phyloP scores from a whole-genome alignment of 352 stramenopile genomes.

The Phytopythium boreale region DNA sequence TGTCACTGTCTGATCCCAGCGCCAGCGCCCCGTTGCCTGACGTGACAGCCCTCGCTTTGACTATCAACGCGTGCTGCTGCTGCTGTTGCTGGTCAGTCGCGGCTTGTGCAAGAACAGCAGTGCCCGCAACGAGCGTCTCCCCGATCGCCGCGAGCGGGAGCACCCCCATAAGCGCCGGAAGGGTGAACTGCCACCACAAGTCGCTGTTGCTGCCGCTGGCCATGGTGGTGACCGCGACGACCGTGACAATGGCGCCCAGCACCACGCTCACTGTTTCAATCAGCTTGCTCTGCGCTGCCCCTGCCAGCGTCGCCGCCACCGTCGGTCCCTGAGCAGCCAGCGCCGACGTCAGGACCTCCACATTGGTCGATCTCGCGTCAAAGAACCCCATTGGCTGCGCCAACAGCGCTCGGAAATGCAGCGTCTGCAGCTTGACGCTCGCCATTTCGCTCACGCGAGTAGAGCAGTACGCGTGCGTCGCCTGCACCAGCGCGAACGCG shows the following conservation, averaged over 20 bases:
- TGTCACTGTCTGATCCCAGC: background rate
- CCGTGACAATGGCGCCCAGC: constrained; percentile 1
- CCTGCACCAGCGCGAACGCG: background rate
- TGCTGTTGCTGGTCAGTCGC: background rate
- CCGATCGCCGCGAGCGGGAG: constrained; percentile 3
- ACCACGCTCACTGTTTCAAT: constrained; percentile 24
- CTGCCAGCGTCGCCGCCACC: constrained; percentile 27
- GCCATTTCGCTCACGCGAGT: background rate
- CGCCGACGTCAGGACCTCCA: constrained; percentile 47
- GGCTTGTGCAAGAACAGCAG: background rate
- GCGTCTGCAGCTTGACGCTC: constrained; percentile 9
- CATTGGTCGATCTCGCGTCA: constrained; percentile 45
- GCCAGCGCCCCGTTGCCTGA: background rate
- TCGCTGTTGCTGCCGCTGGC: background rate
- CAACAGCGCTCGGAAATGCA: constrained; percentile 47
- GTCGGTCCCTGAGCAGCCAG: constrained; percentile 48
- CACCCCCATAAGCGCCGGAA: background rate
- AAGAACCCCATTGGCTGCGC: constrained; percentile 68
- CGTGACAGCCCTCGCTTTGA: background rate
- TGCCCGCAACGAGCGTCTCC: background rate
- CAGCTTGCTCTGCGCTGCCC: constrained; percentile 27
- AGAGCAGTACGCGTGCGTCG: background rate
- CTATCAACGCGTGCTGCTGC: background rate
- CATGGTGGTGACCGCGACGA: constrained; percentile 1
- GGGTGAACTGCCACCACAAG: constrained; percentile 6